phyloP scores from a whole-genome alignment of 208 protist species.

The Herpetomonas samuelpessoai region DNA sequence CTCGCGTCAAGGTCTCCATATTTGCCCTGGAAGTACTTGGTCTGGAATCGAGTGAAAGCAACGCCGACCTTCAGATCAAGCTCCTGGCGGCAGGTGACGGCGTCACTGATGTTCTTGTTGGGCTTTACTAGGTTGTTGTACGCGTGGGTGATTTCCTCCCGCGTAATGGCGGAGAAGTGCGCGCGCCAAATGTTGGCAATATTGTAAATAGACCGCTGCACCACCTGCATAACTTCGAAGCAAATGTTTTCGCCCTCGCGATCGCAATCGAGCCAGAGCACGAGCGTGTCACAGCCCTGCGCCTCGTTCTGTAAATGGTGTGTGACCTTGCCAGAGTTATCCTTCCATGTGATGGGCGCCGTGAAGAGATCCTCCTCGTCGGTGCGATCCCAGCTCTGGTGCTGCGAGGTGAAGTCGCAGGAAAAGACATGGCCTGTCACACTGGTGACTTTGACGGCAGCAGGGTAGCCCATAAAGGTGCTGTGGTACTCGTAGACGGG shows the following conservation, averaged over 20 bases:
- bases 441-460: slow-evolving; percentile 85
- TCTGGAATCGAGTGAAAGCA: slow-evolving; percentile 94
- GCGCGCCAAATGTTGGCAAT: slow-evolving; percentile 83
- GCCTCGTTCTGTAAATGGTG: slow-evolving; percentile 78
- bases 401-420: slow-evolving; percentile 87
- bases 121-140: slow-evolving; percentile 84
- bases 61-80: slow-evolving; percentile 96
- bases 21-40: slow-evolving; percentile 86
- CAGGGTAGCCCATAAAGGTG: slow-evolving; percentile 60
- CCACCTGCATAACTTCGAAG: slow-evolving; percentile 95
- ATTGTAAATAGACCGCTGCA: slow-evolving; percentile 48
- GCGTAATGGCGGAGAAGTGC: slow-evolving; percentile 92
- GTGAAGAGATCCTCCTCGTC: slow-evolving; percentile 85
- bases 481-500: slow-evolving; percentile 87
- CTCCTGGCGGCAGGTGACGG: slow-evolving; percentile 95
- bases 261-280: slow-evolving; percentile 96
- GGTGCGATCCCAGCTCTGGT: slow-evolving; percentile 88
- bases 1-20: slow-evolving; percentile 89
- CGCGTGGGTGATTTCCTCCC: slow-evolving; percentile 78
- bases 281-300: slow-evolving; percentile 82
- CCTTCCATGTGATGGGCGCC: slow-evolving; percentile 82
- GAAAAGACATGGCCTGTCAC: slow-evolving; percentile 91
- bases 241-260: slow-evolving; percentile 98
- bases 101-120: slow-evolving; percentile 89
- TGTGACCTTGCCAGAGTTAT: slow-evolving; percentile 81